Base-by-base conservation (phyloP, 2,329 filamentous ascomycete species). In the Penicillium sp. region DNA sequence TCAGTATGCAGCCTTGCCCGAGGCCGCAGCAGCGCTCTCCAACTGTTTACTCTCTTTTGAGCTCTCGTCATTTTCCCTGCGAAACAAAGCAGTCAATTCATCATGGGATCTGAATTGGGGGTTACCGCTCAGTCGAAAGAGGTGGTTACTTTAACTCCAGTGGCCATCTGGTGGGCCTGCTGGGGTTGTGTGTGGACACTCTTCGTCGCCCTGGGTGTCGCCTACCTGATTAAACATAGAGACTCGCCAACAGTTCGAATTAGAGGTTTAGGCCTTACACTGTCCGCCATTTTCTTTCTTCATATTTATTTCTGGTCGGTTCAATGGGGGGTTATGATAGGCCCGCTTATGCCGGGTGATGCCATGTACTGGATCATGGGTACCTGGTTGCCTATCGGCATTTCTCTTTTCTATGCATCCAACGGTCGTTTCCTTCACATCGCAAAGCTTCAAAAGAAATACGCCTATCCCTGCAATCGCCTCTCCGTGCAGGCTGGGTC, bases 361-460 rank as follows among this genome's bases (percentile, higher is more conserved):
- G 77, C 77, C 18, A 82, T 86, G 69, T 89, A 79, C 68, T 89
- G 85, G 85, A 80, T 87, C 68, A 88, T 89, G 86, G 80, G 81
- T 59, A 75, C 82, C 83, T 0, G 84, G 68, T 74, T 88, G 3
- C 86, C 86, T 11, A 80, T 85, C 46, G 85, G 86, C 23, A 84
- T 89, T 52, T 85, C 84, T 7, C 72, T 89, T 5, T 88, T 88
- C 66, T 85, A 88, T 65, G 85, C 83, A 22, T 82, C 82, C 56
- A 86, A 87, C 67, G 81, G 77, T 63, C 82, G 83, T 53, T 83
- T 88, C 51, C 77, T 86, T 18, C 75, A 85, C 59, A 76, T 86
- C 52, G 83, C 83, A 49, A 79, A 78, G 59, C 75, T 79, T 25
- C 85, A 87, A 67, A 75, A 73, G 60, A 77, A 74, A 59, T 77